Evolutionary conservation across 768 basidiomycete species (phyloP), one percentile per base, ranked within the genome.

Genomic region (Daedalea quercina): DNA sequence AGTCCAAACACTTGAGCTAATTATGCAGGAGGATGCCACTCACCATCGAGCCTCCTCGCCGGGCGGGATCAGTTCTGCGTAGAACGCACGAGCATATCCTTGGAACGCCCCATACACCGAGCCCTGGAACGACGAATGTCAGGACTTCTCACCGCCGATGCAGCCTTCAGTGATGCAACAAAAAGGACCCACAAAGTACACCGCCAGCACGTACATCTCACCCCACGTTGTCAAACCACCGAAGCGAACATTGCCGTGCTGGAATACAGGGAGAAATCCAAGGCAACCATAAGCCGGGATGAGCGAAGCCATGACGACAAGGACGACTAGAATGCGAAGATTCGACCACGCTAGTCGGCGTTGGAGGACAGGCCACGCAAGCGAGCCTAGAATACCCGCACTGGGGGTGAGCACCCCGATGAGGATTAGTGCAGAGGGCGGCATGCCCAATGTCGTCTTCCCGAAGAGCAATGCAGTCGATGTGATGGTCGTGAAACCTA

Each of bases 391-490:
- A 49, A 95, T 92, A 0, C 94, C 95, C 0, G 84, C 73, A 4
- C 74, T 63, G 3, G 94, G 90, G 0, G 86, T 80, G n/a, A 93
- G 73, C 9, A 87, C 77, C 7, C 90, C 90, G 37, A 95, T 77
- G 56, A 93, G 70, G 51, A 94, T 81, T 46, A 95, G 81, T 1
- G 86, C 77, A 0, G 86, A 82, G 0, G 94, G 65, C 0, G 79
- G 70, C 87, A 99, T 91, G 61, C 84, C 75, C 17, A 97, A 77
- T 0, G 85, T 76, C 1, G 94, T 95, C 65, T 95, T 96, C 0
- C 83, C 94, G 62, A 95, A 97, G 0, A 99, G 78, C 51, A 97
- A 80, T 0, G 95, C 90, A 0, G 91, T 92, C 0, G 90, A 90
- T 0, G 92, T 93, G 44, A 96, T 87, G 0, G 94, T 96, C 2